phyloP scores from a whole-genome alignment of 768 basidiomycete species.

The Auriculariales sp. region DNA sequence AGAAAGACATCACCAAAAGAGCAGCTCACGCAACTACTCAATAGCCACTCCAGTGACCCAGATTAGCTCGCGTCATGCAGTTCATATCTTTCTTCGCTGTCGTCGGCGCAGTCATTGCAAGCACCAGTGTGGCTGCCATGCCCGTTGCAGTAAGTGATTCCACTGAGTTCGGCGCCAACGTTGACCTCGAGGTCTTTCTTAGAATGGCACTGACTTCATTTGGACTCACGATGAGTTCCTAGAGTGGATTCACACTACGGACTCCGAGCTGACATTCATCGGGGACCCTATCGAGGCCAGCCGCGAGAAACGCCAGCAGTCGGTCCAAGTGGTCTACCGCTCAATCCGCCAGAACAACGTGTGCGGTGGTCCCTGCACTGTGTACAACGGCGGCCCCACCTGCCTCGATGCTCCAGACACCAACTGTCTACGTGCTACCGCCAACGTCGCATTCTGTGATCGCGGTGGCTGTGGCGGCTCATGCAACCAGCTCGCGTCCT shows the following conservation, averaged over 20 bases:
- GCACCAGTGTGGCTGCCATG: background rate
- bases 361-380: constrained; percentile 19
- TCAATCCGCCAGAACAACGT: constrained; percentile 8
- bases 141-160: background rate
- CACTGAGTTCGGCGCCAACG: background rate
- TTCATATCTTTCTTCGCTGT: background rate
- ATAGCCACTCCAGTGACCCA: too few relatives aligned
- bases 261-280: constrained; percentile 12
- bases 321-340: constrained; percentile 18
- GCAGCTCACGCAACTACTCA: too few relatives aligned
- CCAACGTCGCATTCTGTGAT: constrained; percentile 17
- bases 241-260: constrained; percentile 10
- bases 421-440: constrained; percentile 17
- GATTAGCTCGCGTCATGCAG: background rate
- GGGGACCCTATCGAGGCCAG: constrained; percentile 7
- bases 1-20: too few relatives aligned
- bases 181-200: background rate
- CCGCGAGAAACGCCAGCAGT: constrained; percentile 6
- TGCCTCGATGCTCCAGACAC: constrained; percentile 17
- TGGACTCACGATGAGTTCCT: constrained; percentile 4
- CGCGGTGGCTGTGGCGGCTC: constrained; percentile 11
- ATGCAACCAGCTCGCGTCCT: constrained; percentile 13
- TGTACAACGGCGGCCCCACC: constrained; percentile 14
- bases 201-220: too few relatives aligned
- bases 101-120: background rate